Percentiles rank a stretch among this genome's conserved stretches.
These are phyloP conservation scores for Fusarium drepaniforme DNA, from an alignment of 2,329 filamentous ascomycete genomes.

Conservation along the genomic window DNA sequence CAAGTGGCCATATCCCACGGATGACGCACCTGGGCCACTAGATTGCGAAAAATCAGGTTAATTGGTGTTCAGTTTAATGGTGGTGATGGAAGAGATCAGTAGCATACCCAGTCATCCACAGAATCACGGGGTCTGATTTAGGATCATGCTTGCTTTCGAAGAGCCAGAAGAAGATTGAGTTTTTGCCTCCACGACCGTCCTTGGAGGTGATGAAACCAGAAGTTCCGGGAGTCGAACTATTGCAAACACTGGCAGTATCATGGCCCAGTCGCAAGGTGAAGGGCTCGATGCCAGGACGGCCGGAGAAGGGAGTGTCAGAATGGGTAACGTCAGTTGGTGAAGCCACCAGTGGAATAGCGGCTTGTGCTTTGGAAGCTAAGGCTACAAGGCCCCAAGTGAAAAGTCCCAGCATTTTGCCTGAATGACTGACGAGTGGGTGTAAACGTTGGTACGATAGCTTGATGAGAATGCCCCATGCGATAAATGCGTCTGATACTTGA, in stretches of 20 bases:
- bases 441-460: neutral
- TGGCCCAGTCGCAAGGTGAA: neutral
- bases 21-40: constrained; percentile 14
- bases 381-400: neutral
- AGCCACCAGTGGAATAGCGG: neutral
- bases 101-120: constrained; percentile 14
- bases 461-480: neutral
- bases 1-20: constrained; percentile 2
- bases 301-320: neutral
- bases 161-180: constrained; percentile 8
- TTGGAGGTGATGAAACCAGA: constrained; percentile 3
- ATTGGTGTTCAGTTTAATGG: neutral
- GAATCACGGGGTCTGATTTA: constrained; percentile 3
- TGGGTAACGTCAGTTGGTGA: neutral
- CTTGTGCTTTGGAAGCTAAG: neutral
- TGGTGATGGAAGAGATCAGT: neutral
- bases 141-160: constrained; percentile 14
- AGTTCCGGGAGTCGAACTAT: constrained; percentile 4
- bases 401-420: neutral
- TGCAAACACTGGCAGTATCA: neutral
- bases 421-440: neutral
- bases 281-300: neutral
- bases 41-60: neutral
- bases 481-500: neutral
- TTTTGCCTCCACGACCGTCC: neutral